Percentiles rank a stretch among this genome's conserved stretches.
Evolutionary conservation across 441 rosid genomes (phyloP).

Genomic region (Rhodomyrtus psidioides): DNA sequence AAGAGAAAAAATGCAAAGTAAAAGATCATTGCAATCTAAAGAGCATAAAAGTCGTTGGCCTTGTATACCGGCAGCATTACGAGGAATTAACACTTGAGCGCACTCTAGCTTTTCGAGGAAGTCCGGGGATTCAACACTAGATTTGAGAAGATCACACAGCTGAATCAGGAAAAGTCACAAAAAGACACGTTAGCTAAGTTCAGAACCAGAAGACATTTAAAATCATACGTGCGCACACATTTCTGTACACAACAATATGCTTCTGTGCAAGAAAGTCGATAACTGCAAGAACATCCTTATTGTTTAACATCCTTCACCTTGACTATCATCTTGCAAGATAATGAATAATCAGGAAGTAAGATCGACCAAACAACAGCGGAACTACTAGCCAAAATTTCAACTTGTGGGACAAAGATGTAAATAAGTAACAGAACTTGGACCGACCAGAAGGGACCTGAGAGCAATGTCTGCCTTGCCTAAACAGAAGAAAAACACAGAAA

Average conservation of each 20-base stretch:
- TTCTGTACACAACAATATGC: not conserved
- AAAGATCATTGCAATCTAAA: not conserved
- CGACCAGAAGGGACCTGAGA: not conserved
- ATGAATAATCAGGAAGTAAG: not conserved
- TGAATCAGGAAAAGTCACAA: slow-evolving; percentile 19
- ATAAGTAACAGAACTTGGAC: not conserved
- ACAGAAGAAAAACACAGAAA: not conserved
- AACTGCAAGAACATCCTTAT: not conserved
- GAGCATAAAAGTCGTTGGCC: not conserved
- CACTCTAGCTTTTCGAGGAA: slow-evolving; percentile 65
- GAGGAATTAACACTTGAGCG: slow-evolving; percentile 48
- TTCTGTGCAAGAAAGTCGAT: not conserved
- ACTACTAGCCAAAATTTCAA: not conserved
- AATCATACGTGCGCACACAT: not conserved
- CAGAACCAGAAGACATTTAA: not conserved
- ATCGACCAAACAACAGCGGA: not conserved
- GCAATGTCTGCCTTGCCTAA: not conserved
- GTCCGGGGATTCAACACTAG: slow-evolving; percentile 66
- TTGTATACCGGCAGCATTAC: slow-evolving; percentile 38
- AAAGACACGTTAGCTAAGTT: not conserved
- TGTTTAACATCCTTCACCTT: not conserved
- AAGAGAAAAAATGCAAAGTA: not conserved
- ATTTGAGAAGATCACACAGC: slow-evolving; percentile 78
- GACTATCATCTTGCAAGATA: not conserved
- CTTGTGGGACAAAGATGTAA: not conserved